A percentile compares a stretch with the other conserved stretches of the same genome.
phyloP scores from a whole-genome alignment of 306 rosid species.

The Cicer yamashitae region DNA sequence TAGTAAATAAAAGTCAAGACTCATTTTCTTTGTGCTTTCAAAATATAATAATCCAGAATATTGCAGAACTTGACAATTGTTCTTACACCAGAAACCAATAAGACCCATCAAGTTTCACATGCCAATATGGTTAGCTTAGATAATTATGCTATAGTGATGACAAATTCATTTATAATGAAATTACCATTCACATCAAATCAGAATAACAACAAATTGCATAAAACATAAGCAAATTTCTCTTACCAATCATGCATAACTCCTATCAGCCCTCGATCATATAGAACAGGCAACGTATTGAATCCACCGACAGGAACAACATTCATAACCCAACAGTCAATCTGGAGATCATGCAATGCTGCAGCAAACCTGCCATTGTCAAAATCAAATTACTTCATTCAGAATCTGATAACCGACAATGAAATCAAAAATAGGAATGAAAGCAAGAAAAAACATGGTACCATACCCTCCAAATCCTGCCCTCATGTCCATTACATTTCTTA shows the following conservation, averaged over 20 bases:
- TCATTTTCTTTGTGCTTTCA: not conserved
- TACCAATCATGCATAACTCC: slow-evolving; percentile 97
- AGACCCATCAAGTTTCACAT: slow-evolving; percentile 26
- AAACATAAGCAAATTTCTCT: slow-evolving; percentile 32
- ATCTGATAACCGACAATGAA: not conserved
- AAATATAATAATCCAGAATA: slow-evolving; percentile 16
- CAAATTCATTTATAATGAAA: slow-evolving; percentile 14
- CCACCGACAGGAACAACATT: slow-evolving; percentile 85
- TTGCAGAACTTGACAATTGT: not conserved
- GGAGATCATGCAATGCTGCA: slow-evolving; percentile 63
- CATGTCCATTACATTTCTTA: slow-evolving; percentile 89
- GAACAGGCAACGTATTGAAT: slow-evolving; percentile 77
- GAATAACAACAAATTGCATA: slow-evolving; percentile 27
- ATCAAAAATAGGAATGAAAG: not conserved
- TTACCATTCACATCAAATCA: slow-evolving; percentile 9
- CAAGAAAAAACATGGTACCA: slow-evolving; percentile 13
- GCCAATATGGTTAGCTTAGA: slow-evolving; percentile 19
- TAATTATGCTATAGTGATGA: not conserved
- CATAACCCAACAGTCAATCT: slow-evolving; percentile 83
- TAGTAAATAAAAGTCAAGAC: slow-evolving; percentile 2
- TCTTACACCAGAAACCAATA: slow-evolving; percentile 33
- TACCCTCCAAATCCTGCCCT: slow-evolving; percentile 97
- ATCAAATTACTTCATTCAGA: slow-evolving; percentile 37
- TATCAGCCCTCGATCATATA: slow-evolving; percentile 86
- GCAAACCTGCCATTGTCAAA: slow-evolving; percentile 74